Percentiles rank a stretch among this genome's conserved stretches.
Evolutionary conservation across 2,329 filamentous ascomycete species (phyloP).

Genomic region (Geosmithia putterillii): DNA sequence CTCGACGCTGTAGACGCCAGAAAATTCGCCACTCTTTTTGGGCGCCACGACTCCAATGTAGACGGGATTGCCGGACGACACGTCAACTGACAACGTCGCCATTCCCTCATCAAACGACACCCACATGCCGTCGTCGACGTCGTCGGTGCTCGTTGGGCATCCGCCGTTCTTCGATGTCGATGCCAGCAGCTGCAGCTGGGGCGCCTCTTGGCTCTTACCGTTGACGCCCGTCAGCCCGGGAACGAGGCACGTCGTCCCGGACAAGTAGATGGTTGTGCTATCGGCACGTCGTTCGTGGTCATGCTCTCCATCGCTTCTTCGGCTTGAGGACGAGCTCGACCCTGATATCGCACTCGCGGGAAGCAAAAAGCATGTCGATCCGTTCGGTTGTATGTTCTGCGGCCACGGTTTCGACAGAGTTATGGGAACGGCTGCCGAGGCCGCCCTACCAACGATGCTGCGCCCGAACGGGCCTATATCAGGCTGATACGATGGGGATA

Average conservation of each 20-base stretch:
- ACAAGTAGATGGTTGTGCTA: slow-evolving; percentile 55
- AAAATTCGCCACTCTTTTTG: slow-evolving; percentile 43
- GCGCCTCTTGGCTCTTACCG: slow-evolving; percentile 25
- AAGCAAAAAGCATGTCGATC: slow-evolving; percentile 33
- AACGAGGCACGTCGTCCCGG: slow-evolving; percentile 76
- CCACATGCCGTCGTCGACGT: slow-evolving; percentile 11
- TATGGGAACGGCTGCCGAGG: background rate
- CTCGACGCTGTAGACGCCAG: slow-evolving; percentile 65
- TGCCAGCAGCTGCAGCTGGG: slow-evolving; percentile 69
- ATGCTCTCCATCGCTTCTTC: background rate
- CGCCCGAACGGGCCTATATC: slow-evolving; percentile 49
- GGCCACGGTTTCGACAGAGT: background rate
- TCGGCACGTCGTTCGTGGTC: background rate
- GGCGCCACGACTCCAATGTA: slow-evolving; percentile 69
- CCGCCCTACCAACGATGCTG: slow-evolving; percentile 48
- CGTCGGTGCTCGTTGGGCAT: slow-evolving; percentile 13
- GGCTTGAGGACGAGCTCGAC: background rate
- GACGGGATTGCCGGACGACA: slow-evolving; percentile 43
- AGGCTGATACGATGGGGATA: slow-evolving; percentile 36
- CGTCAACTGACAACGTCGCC: slow-evolving; percentile 48
- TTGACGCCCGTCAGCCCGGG: slow-evolving; percentile 20
- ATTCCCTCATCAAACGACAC: slow-evolving; percentile 55
- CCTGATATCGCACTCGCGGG: slow-evolving; percentile 9
- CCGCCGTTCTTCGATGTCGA: slow-evolving; percentile 35
- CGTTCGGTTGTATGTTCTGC: slow-evolving; percentile 40